Conservation (phyloP, 495 filamentous ascomycete genomes). For the Trichoderma virens region DNA sequence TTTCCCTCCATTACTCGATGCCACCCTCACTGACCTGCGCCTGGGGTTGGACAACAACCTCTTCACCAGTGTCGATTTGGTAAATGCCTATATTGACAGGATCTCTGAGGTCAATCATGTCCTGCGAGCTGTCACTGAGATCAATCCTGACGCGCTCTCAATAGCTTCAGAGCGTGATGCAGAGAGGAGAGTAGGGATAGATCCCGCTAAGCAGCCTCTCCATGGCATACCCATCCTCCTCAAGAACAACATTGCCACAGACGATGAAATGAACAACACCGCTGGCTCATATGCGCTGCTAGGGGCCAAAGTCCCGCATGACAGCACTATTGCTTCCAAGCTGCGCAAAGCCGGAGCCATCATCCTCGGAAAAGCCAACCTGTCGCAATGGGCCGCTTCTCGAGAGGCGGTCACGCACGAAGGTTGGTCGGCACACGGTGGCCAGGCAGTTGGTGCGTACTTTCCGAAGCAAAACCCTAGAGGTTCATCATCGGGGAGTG, state of each 20-base stretch:
- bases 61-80: constrained; percentile 53
- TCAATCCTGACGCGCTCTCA: constrained; percentile 39
- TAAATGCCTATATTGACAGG: constrained; percentile 37
- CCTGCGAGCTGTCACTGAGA: constrained; percentile 34
- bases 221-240: constrained; percentile 63
- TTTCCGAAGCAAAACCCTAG: constrained; percentile 29
- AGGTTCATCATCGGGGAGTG: constrained; percentile 29
- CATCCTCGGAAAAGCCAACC: constrained; percentile 40
- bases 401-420: constrained; percentile 28
- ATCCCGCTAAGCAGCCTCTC: constrained; percentile 34
- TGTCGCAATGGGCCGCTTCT: constrained; percentile 37
- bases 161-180: constrained; percentile 27
- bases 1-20: constrained; percentile 18
- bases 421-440: constrained; percentile 39
- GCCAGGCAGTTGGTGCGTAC: constrained; percentile 37
- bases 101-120: constrained; percentile 34
- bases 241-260: constrained; percentile 66
- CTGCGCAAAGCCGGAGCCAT: constrained; percentile 43
- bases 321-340: constrained; percentile 38
- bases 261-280: constrained; percentile 53
- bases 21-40: constrained; percentile 43
- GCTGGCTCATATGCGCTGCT: constrained; percentile 52
- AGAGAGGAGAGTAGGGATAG: constrained; percentile 16
- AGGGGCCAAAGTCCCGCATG: constrained; percentile 38
- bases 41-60: constrained; percentile 43